phyloP scores from a whole-genome alignment of 2,329 filamentous ascomycete genomes.

The Claviceps sp. region DNA sequence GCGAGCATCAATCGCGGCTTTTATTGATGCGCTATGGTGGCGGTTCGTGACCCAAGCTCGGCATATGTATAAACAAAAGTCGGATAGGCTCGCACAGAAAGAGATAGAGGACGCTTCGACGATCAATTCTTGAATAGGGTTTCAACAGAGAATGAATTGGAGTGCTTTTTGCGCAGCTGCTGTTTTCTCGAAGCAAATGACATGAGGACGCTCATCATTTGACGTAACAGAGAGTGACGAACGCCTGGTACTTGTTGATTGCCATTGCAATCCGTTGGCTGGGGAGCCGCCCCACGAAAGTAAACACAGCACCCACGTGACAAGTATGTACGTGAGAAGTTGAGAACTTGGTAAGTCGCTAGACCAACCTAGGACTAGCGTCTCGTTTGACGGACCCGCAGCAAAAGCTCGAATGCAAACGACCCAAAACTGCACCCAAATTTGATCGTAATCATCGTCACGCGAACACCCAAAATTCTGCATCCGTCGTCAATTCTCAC shows the following conservation, averaged over 20 bases:
- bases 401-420: background rate
- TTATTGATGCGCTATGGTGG: constrained; percentile 2
- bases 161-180: constrained; percentile 11
- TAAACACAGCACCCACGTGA: constrained; percentile 18
- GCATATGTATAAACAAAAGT: constrained; percentile 14
- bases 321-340: background rate
- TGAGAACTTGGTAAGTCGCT: background rate
- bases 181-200: constrained; percentile 13
- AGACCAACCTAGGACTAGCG: background rate
- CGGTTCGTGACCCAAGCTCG: background rate
- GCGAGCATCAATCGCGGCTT: constrained; percentile 11
- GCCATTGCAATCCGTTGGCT: constrained; percentile 13
- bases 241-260: background rate
- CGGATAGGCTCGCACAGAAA: background rate
- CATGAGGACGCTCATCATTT: constrained; percentile 10
- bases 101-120: background rate
- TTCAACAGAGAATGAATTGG: constrained; percentile 10
- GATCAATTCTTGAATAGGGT: background rate
- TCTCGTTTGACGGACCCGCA: background rate
- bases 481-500: background rate
- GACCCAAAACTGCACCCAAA: background rate
- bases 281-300: constrained; percentile 13
- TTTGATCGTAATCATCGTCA: background rate
- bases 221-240: background rate
- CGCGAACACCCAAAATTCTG: background rate